These are phyloP conservation scores for Lactifluus hygrophoroides DNA, from an alignment of 768 basidiomycete genomes.

Conservation along the genomic window DNA sequence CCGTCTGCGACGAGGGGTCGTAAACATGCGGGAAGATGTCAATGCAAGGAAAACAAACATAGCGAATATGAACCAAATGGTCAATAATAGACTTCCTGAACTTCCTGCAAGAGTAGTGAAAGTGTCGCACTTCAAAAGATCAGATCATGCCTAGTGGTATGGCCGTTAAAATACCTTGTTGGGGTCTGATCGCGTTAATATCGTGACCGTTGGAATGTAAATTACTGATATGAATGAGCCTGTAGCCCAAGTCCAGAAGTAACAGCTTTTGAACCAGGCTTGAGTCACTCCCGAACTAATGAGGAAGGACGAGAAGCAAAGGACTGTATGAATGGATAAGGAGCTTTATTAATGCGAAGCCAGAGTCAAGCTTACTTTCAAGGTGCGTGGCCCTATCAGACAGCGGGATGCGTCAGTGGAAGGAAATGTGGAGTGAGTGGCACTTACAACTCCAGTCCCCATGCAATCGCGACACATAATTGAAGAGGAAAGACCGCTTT, in stretches of 20 bases:
- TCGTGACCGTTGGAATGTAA: conserved; percentile 63
- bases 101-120: conserved; percentile 62
- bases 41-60: conserved; percentile 35
- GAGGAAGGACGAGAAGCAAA: conserved; percentile 83
- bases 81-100: conserved; percentile 56
- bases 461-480: conserved; percentile 53
- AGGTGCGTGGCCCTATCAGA: conserved; percentile 58
- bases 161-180: conserved; percentile 37
- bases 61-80: conserved; percentile 63
- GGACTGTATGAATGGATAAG: conserved; percentile 37
- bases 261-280: conserved; percentile 68
- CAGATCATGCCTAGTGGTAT: neutral
- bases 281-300: conserved; percentile 51
- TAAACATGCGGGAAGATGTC: conserved; percentile 10
- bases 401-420: neutral
- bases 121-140: conserved; percentile 49
- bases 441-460: conserved; percentile 68
- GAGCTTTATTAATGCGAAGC: neutral
- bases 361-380: conserved; percentile 43
- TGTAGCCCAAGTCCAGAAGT: conserved; percentile 64
- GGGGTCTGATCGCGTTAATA: conserved; percentile 49
- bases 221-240: conserved; percentile 54
- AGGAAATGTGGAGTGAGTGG: neutral
- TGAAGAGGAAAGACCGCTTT: conserved; percentile 57
- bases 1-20: conserved; percentile 33